These are phyloP conservation scores for Rhizopus microsporus DNA, from an alignment of 371 early-diverging fungal species.

Conservation along the genomic window DNA sequence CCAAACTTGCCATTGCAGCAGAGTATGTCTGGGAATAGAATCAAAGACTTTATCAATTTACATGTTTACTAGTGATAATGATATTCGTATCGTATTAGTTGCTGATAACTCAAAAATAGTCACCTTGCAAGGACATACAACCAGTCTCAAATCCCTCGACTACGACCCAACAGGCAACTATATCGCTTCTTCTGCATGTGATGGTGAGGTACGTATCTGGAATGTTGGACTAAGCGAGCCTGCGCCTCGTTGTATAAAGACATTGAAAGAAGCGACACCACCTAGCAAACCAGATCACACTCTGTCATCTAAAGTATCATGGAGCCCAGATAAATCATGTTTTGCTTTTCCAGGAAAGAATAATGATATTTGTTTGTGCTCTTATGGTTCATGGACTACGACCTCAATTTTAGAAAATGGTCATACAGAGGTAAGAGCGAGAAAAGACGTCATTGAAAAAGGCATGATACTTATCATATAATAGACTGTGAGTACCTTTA, in stretches of 20 bases:
- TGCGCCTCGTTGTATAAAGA: slow-evolving; percentile 42
- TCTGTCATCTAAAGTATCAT: slow-evolving; percentile 42
- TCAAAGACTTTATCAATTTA: not conserved
- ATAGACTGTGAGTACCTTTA: slow-evolving; percentile 38
- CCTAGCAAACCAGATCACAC: slow-evolving; percentile 13
- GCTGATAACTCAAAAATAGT: slow-evolving; percentile 39
- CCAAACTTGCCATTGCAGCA: slow-evolving; percentile 41
- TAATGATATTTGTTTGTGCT: slow-evolving; percentile 45
- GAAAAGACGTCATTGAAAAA: not conserved
- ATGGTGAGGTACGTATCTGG: slow-evolving; percentile 68
- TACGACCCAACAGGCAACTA: slow-evolving; percentile 46
- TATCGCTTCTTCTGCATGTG: slow-evolving; percentile 58
- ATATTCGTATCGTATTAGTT: slow-evolving; percentile 36
- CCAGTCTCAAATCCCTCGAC: slow-evolving; percentile 40
- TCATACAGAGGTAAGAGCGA: slow-evolving; percentile 36
- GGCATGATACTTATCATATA: not conserved
- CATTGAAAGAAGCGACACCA: slow-evolving; percentile 10
- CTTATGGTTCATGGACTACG: slow-evolving; percentile 42
- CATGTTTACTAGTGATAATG: slow-evolving; percentile 32
- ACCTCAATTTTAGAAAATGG: slow-evolving; percentile 31
- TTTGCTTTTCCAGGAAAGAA: slow-evolving; percentile 60
- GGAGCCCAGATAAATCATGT: slow-evolving; percentile 57
- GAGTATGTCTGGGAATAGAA: slow-evolving; percentile 33
- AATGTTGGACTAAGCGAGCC: slow-evolving; percentile 42
- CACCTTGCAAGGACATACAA: slow-evolving; percentile 42